These are phyloP conservation scores for Flaveria linearis DNA, from an alignment of 129 eudicot genomes.

Conservation along the genomic window DNA sequence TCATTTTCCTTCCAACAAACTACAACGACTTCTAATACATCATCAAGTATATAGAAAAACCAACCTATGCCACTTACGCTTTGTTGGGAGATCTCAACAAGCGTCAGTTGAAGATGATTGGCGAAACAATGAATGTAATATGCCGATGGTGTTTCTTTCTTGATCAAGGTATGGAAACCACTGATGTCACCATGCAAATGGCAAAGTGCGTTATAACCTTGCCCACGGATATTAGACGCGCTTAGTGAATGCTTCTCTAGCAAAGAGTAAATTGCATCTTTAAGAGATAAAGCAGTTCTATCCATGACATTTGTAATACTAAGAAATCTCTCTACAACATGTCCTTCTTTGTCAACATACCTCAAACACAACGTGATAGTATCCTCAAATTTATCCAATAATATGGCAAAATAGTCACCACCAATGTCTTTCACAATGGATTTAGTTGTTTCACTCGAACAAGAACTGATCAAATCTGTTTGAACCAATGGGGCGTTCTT, in stretches of 20 bases:
- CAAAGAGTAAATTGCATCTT: constrained; percentile 8
- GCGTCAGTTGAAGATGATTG: constrained; percentile 3
- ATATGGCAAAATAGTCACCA: constrained; percentile 14
- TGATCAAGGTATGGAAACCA: constrained; percentile 15
- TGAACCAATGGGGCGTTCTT: background rate
- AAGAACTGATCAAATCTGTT: background rate
- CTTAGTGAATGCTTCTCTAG: constrained; percentile 22
- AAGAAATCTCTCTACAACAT: constrained; percentile 20
- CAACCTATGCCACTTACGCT: background rate
- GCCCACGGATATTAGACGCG: constrained; percentile 20
- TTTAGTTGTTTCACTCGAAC: constrained; percentile 23
- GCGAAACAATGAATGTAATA: constrained; percentile 20
- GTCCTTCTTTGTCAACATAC: constrained; percentile 11
- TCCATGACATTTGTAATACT: constrained; percentile 17
- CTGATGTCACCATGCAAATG: background rate
- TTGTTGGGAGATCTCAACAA: background rate
- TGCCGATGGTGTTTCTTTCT: constrained; percentile 4
- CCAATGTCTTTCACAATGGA: constrained; percentile 10
- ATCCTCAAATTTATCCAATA: constrained; percentile 22
- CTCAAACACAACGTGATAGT: constrained; percentile 19
- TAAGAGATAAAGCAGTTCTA: constrained; percentile 15
- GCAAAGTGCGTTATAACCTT: constrained; percentile 8
- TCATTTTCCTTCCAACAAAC: constrained; percentile 15
- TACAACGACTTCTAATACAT: background rate
- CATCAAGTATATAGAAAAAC: constrained; percentile 4